phyloP scores from a whole-genome alignment of 2,329 filamentous ascomycete genomes.

The Aspergillus fischeri region DNA sequence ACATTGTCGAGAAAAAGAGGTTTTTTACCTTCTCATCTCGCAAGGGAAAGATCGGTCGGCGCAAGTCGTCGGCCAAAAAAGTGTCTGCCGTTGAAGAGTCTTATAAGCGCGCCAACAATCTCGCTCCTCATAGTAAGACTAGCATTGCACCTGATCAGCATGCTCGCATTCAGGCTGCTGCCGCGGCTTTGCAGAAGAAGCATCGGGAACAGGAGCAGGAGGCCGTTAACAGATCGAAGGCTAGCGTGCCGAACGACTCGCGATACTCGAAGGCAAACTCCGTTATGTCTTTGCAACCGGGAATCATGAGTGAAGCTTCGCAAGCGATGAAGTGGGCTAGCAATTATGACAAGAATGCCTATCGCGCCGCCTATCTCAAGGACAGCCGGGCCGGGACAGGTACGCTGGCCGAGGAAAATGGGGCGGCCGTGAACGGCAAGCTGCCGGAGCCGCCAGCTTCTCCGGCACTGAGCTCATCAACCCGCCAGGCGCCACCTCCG shows the following conservation, averaged over 20 bases:
- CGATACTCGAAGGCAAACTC: constrained; percentile 74
- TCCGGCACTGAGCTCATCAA: constrained; percentile 21
- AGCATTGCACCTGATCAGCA: constrained; percentile 89
- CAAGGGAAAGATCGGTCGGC: constrained; percentile 62
- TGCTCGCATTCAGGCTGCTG: constrained; percentile 86
- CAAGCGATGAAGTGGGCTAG: constrained; percentile 96
- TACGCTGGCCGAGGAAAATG: constrained; percentile 42
- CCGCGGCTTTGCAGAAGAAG: constrained; percentile 72
- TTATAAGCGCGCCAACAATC: constrained; percentile 48
- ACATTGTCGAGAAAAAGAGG: constrained; percentile 92
- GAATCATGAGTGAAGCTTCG: constrained; percentile 79
- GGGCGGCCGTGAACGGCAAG: constrained; percentile 28
- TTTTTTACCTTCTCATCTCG: constrained; percentile 81
- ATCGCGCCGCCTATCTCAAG: constrained; percentile 79
- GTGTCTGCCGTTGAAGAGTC: constrained; percentile 47
- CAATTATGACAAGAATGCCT: constrained; percentile 86
- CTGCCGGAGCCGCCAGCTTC: constrained; percentile 20
- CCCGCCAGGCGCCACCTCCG: constrained; percentile 28
- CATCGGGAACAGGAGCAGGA: constrained; percentile 58
- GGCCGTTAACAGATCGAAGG: constrained; percentile 49
- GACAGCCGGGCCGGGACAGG: constrained; percentile 70
- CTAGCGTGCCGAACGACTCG: constrained; percentile 52
- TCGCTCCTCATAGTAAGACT: constrained; percentile 64
- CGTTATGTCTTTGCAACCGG: constrained; percentile 79
- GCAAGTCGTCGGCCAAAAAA: constrained; percentile 67